Percentiles rank a stretch among this genome's conserved stretches.
These are phyloP conservation scores for Aristolochia fimbriata DNA, from an alignment of 164 flowering plant species.

Conservation along the genomic window DNA sequence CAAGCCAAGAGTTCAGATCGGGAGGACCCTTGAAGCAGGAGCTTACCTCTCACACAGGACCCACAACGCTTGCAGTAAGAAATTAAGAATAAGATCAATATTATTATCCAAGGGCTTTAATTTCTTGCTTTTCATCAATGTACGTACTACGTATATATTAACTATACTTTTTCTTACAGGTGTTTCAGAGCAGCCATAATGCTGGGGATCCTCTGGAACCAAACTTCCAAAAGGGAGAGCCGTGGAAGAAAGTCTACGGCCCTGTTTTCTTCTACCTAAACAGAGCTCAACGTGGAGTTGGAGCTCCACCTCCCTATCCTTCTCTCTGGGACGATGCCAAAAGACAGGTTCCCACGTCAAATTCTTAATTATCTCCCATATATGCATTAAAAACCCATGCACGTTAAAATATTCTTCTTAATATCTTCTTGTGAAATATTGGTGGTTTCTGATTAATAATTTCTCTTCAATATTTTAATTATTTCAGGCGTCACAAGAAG, in stretches of 20 bases:
- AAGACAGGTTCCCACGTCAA: slow-evolving; percentile 54
- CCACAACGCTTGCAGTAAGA: slow-evolving; percentile 72
- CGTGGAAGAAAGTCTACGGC: slow-evolving; percentile 93
- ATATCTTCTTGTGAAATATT: no score
- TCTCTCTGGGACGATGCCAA: slow-evolving; percentile 68
- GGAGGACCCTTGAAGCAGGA: slow-evolving; percentile 90
- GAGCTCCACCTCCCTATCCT: background rate
- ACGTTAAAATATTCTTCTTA: no score
- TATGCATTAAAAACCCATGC: no score
- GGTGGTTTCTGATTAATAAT: background rate
- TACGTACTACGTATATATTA: no score
- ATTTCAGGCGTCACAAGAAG: slow-evolving; percentile 55
- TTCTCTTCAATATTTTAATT: no score
- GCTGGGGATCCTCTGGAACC: slow-evolving; percentile 46
- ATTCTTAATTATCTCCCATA: no score
- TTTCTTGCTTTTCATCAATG: no score
- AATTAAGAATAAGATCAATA: no score
- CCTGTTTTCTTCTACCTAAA: slow-evolving; percentile 84
- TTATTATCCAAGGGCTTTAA: no score
- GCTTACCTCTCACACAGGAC: slow-evolving; percentile 82
- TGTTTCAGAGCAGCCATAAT: slow-evolving; percentile 71
- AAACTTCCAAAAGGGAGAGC: slow-evolving; percentile 38
- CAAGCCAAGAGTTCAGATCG: slow-evolving; percentile 74
- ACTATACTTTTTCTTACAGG: no score
- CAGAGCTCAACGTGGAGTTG: slow-evolving; percentile 15